Evolutionary conservation across 169 alveolate species (phyloP).

Genomic region (Theileria luwenshuni): DNA sequence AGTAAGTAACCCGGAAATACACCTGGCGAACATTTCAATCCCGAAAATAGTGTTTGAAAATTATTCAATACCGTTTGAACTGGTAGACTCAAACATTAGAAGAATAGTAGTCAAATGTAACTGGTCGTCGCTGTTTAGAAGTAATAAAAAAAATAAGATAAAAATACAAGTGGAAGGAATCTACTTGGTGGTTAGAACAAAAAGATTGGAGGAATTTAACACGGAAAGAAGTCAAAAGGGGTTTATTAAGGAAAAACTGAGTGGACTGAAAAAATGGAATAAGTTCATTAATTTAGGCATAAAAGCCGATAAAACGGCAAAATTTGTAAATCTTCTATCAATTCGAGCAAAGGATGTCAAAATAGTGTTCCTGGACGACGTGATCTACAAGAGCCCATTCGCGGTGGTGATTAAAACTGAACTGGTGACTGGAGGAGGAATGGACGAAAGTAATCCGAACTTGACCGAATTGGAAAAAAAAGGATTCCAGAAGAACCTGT

Average conservation of each 20-base stretch:
- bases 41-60: constrained; percentile 80
- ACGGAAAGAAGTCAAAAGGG: not conserved
- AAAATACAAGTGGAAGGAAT: constrained; percentile 72
- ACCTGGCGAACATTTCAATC: constrained; percentile 76
- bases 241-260: constrained; percentile 28
- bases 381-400: constrained; percentile 50
- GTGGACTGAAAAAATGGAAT: constrained; percentile 21
- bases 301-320: constrained; percentile 26
- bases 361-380: constrained; percentile 46
- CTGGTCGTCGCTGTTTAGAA: constrained; percentile 70
- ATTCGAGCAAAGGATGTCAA: constrained; percentile 33
- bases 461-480: constrained; percentile 26
- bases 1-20: constrained; percentile 77
- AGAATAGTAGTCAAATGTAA: constrained; percentile 75
- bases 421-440: constrained; percentile 23
- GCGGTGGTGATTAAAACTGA: constrained; percentile 50
- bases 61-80: constrained; percentile 78
- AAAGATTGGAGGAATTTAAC: constrained; percentile 38
- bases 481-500: constrained; percentile 33
- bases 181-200: constrained; percentile 62
- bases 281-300: constrained; percentile 32
- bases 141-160: constrained; percentile 44
- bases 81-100: constrained; percentile 78
- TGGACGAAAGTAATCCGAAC: constrained; percentile 40
- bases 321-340: constrained; percentile 35